Evolutionary conservation across 2,329 filamentous ascomycete species (phyloP), one percentile per base, ranked within the genome.

Genomic region (Neoarthrinium moseri): DNA sequence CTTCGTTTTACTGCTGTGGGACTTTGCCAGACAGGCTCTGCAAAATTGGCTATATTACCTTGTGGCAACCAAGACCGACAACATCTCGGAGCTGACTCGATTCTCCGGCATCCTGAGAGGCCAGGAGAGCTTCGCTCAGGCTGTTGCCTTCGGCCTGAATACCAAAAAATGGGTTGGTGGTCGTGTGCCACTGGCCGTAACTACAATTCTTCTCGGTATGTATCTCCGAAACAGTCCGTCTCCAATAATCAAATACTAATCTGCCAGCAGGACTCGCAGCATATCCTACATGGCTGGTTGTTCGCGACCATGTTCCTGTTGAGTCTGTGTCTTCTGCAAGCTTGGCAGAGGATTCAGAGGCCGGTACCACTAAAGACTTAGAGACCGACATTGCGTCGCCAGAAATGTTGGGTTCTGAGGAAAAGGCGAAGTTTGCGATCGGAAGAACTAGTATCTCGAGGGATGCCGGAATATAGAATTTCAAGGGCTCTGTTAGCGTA

Each of bases 1-100:
- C 56, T 80, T 77, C 1, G 71, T 88, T 13, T 86, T 86, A 60
- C 54, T 90, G 4, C 78, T 90, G 52, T 75, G 87, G 59, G 64
- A 68, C 6, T 78, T 79, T 51, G 63, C 75, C 2, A 65, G 74
- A 3, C 76, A 81, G 53, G 64, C 72, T 1, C 56, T 78, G 17
- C 76, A 80, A 55, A 80, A 78, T 44, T 80, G 74, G 73, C 63
- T 80, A 1, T 80, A 80, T 50, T 80, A 79, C 51, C 61, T 81
- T 15, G 61, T 81, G 2, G 73, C 75, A 0, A 77, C 71, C 5
- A 79, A 72, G 63, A 79, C 75, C 0, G 72, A 80, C 43, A 78
- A 79, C 40, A 78, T 80, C 47, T 75, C 75, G 1, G 75, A 81
- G 50, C 58, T 77, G 12, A 66, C 64, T 3, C 62, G 69, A 0